Conservation (phyloP, 305 asterid species). For the Fraxinus velutina region DNA sequence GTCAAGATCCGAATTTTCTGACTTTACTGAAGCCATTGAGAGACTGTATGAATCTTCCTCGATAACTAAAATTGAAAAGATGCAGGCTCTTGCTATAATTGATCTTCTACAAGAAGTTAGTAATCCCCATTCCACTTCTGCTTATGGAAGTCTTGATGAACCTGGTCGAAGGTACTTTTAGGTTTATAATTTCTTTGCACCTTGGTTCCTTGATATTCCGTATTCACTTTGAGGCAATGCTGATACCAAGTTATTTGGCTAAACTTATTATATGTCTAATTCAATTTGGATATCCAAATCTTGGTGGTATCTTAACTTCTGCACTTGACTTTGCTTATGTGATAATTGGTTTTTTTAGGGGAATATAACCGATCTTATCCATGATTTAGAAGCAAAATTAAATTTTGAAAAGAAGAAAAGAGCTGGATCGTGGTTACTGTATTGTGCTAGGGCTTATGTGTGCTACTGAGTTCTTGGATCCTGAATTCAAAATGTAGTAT, state of each 20-base stretch:
- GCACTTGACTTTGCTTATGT: neutral
- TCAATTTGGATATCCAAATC: neutral
- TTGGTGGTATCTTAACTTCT: constrained; percentile 4
- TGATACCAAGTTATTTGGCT: neutral
- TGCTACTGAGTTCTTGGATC: constrained; percentile 15
- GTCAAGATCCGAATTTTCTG: constrained; percentile 55
- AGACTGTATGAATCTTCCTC: constrained; percentile 39
- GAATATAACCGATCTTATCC: neutral
- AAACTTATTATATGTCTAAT: neutral
- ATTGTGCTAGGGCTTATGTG: neutral
- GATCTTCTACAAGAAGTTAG: constrained; percentile 76
- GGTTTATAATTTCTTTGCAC: constrained; percentile 17
- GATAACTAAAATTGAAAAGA: constrained; percentile 57
- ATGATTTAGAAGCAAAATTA: neutral
- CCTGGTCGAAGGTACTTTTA: constrained; percentile 77
- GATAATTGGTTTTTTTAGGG: neutral
- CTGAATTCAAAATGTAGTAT: neutral
- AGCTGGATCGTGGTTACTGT: neutral
- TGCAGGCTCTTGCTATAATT: constrained; percentile 70
- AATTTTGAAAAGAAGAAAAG: neutral
- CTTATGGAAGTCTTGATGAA: constrained; percentile 90
- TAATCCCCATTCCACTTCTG: constrained; percentile 53
- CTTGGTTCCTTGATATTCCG: constrained; percentile 5
- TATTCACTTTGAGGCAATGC: constrained; percentile 1
- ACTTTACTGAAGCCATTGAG: constrained; percentile 59